These are phyloP conservation scores for Chlamydomonas schloesseri DNA, from an alignment of 139 green algal genomes.

Conservation along the genomic window DNA sequence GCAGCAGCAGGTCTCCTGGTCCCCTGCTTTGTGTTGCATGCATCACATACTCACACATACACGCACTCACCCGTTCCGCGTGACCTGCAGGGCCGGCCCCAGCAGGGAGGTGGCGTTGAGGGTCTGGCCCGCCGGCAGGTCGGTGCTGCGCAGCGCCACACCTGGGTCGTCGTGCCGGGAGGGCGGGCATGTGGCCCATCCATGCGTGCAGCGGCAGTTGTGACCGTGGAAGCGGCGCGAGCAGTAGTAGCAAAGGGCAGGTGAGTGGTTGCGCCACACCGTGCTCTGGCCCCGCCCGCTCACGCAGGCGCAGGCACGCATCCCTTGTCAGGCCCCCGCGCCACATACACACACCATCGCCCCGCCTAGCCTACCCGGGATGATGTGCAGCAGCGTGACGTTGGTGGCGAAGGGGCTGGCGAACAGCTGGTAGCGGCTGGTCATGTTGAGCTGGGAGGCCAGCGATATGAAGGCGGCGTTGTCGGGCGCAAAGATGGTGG, in stretches of 20 bases:
- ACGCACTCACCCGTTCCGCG: neutral
- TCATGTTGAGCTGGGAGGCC: neutral
- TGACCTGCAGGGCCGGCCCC: neutral
- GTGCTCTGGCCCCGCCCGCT: too few relatives aligned
- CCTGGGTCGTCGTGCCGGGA: neutral
- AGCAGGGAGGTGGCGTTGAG: slow-evolving; percentile 17
- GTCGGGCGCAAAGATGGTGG: slow-evolving; percentile 32
- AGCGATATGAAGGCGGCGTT: slow-evolving; percentile 22
- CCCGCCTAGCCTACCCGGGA: slow-evolving; percentile 2
- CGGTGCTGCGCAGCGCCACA: neutral
- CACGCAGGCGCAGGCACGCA: too few relatives aligned
- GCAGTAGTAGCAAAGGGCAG: neutral
- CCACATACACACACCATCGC: too few relatives aligned
- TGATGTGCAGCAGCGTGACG: slow-evolving; percentile 13
- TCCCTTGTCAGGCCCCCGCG: too few relatives aligned
- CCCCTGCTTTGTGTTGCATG: too few relatives aligned
- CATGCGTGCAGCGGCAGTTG: too few relatives aligned
- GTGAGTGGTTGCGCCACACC: too few relatives aligned
- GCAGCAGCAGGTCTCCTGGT: neutral
- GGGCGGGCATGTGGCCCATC: neutral
- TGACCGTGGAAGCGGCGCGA: too few relatives aligned
- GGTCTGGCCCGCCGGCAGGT: neutral
- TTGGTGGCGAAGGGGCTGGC: neutral
- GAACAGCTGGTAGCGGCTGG: neutral
- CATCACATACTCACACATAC: too few relatives aligned